phyloP scores from a whole-genome alignment of 805 yeast species.

The Scheffersomyces stipitis region DNA sequence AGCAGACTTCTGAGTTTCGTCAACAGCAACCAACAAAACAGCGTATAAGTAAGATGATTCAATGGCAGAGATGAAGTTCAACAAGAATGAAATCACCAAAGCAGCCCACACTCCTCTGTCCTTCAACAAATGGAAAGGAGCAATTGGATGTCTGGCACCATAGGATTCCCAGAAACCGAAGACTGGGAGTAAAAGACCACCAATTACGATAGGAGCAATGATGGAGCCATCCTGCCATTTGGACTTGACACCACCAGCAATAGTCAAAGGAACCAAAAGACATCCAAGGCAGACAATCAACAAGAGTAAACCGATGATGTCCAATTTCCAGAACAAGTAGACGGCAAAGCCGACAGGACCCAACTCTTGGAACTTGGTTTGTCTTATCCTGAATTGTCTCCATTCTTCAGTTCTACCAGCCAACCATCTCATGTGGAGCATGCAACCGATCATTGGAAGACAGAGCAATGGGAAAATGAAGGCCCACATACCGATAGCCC shows the following conservation, averaged over 20 bases:
- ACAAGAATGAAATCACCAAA: slow-evolving; percentile 10
- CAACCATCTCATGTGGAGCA: slow-evolving; percentile 15
- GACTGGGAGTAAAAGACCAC: slow-evolving; percentile 14
- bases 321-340: slow-evolving; percentile 29
- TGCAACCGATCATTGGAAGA: slow-evolving; percentile 14
- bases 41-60: slow-evolving; percentile 13
- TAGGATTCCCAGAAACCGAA: slow-evolving; percentile 14
- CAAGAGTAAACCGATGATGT: slow-evolving; percentile 33
- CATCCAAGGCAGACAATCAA: slow-evolving; percentile 32
- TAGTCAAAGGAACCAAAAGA: slow-evolving; percentile 36
- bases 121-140: slow-evolving; percentile 12
- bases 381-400: slow-evolving; percentile 11
- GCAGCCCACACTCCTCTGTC: slow-evolving; percentile 21
- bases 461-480: slow-evolving; percentile 19
- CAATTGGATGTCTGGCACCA: slow-evolving; percentile 14
- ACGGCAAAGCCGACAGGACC: slow-evolving; percentile 6
- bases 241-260: slow-evolving; percentile 23
- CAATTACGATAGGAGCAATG: slow-evolving; percentile 6
- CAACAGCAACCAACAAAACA: slow-evolving; percentile 15
- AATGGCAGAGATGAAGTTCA: slow-evolving; percentile 12
- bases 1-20: slow-evolving; percentile 13
- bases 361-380: slow-evolving; percentile 6
- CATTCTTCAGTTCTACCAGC: slow-evolving; percentile 17
- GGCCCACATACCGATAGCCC: slow-evolving; percentile 23
- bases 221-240: slow-evolving; percentile 14